phyloP scores from a whole-genome alignment of 2,329 filamentous ascomycete genomes.

The Cucurbitaria berberidis region DNA sequence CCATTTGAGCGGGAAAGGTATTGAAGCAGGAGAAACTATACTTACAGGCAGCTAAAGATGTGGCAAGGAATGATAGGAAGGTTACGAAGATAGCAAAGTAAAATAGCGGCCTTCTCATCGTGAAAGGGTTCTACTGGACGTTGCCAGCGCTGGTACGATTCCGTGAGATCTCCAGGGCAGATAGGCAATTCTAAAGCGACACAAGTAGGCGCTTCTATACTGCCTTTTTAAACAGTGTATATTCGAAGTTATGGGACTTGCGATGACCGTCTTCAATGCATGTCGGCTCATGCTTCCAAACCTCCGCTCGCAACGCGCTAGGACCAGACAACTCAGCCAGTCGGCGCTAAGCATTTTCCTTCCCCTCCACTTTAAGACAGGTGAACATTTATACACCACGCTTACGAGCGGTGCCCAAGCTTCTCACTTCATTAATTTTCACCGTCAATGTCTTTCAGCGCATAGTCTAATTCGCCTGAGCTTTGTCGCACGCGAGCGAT shows the following conservation, averaged over 20 bases:
- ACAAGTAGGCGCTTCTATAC: background rate
- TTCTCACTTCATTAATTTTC: constrained; percentile 7
- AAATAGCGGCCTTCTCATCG: constrained; percentile 32
- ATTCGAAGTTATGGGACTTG: background rate
- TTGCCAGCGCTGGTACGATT: background rate
- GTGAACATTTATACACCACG: constrained; percentile 15
- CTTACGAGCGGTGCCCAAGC: constrained; percentile 17
- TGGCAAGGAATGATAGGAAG: constrained; percentile 46
- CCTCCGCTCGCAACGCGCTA: constrained; percentile 23
- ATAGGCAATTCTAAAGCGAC: background rate
- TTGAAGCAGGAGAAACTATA: background rate
- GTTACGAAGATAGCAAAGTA: constrained; percentile 32
- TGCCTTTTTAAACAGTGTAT: background rate
- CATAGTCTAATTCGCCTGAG: constrained; percentile 1
- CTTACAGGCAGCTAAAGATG: constrained; percentile 54
- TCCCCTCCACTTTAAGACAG: constrained; percentile 27
- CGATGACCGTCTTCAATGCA: constrained; percentile 1
- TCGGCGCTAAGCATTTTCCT: constrained; percentile 45
- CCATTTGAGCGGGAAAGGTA: background rate
- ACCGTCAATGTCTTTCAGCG: background rate
- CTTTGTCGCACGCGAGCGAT: constrained; percentile 23
- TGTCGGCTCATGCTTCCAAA: constrained; percentile 14
- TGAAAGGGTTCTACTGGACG: background rate
- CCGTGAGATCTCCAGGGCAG: no score
- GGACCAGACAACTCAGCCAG: constrained; percentile 16